Conservation (phyloP, 148 eudicot species). For the Arbutus unedo region DNA sequence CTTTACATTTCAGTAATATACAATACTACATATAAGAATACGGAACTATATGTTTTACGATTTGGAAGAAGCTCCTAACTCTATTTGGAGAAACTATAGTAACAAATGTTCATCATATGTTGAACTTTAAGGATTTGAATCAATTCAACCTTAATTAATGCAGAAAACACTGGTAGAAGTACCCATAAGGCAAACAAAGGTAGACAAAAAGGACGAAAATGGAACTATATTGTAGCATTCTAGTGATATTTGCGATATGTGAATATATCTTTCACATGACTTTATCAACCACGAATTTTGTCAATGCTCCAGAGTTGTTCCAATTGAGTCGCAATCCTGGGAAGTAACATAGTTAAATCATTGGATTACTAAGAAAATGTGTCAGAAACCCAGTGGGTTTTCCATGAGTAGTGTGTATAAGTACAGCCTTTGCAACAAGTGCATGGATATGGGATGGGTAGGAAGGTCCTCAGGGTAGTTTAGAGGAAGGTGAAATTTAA, state of each 20-base stretch:
- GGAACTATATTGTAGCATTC: not conserved
- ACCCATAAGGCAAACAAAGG: slow-evolving; percentile 3
- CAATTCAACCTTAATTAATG: not conserved
- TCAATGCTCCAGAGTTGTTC: not conserved
- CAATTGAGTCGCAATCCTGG: not conserved
- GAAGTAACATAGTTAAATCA: not conserved
- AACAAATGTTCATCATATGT: not conserved
- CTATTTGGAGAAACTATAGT: not conserved
- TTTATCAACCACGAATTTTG: not conserved
- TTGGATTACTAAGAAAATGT: not conserved
- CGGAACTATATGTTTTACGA: not conserved
- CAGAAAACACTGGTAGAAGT: not conserved
- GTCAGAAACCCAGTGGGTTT: not conserved
- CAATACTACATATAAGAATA: not conserved
- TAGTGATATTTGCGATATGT: not conserved
- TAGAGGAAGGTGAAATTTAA: not conserved
- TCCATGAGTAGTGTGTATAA: not conserved
- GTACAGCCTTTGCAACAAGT: not conserved
- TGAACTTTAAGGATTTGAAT: not conserved
- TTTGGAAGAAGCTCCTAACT: not conserved
- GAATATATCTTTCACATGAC: not conserved
- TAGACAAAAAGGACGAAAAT: not conserved
- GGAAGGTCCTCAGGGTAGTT: not conserved
- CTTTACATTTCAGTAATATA: not conserved
- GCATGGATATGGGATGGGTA: not conserved